phyloP scores from a whole-genome alignment of 2,329 filamentous ascomycete genomes.

The Allantophomopsis lycopodina region DNA sequence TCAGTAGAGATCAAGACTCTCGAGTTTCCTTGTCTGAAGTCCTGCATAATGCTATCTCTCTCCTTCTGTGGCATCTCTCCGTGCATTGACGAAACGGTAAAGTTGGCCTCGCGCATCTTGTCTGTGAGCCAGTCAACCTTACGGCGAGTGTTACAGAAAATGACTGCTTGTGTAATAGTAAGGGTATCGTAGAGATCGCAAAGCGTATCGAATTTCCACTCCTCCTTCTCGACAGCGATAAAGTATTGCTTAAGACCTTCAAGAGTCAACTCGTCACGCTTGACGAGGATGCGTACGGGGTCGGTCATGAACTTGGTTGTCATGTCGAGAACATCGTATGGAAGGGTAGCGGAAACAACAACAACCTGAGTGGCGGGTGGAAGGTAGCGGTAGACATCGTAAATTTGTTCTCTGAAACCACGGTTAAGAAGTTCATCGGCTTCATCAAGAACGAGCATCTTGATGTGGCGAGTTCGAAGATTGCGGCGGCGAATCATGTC shows the following conservation, averaged over 20 bases:
- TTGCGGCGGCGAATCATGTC: conserved; percentile 69
- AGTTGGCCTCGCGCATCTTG: conserved; percentile 98
- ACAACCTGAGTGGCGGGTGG: conserved; percentile 97
- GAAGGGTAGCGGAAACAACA: conserved; percentile 89
- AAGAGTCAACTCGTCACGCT: conserved; percentile 95
- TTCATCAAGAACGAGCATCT: conserved; percentile 67
- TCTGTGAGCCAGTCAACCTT: conserved; percentile 99
- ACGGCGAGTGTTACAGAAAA: conserved; percentile 97
- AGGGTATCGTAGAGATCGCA: conserved; percentile 98
- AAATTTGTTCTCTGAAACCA: conserved; percentile 96
- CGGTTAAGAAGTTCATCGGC: conserved; percentile 76
- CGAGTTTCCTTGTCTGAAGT: conserved; percentile 93
- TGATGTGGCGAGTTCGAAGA: conserved; percentile 60
- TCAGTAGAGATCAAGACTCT: conserved; percentile 95
- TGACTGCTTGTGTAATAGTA: conserved; percentile 96
- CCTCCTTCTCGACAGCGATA: conserved; percentile 97
- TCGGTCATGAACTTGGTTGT: conserved; percentile 99
- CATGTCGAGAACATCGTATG: conserved; percentile 97
- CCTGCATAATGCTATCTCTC: conserved; percentile 97
- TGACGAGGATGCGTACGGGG: conserved; percentile 88
- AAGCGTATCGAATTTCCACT: conserved; percentile 98
- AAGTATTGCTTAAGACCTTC: conserved; percentile 99
- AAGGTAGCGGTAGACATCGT: conserved; percentile 95
- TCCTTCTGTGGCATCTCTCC: conserved; percentile 99
- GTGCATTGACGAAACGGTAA: conserved; percentile 97